phyloP scores from a whole-genome alignment of 2,329 filamentous ascomycete genomes.

The Phoma sp. region DNA sequence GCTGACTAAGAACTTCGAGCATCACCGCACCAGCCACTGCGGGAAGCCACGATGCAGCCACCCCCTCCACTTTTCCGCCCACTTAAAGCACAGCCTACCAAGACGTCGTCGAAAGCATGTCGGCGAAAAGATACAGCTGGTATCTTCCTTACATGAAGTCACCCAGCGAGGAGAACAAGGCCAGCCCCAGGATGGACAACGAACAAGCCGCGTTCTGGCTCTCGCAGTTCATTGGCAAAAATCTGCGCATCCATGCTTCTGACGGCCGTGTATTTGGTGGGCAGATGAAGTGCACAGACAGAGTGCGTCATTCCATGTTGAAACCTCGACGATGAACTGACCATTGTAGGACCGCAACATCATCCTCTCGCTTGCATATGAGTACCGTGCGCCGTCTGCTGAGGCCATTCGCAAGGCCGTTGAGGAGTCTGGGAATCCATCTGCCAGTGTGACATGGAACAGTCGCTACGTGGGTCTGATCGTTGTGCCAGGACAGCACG shows the following conservation, averaged over 20 bases:
- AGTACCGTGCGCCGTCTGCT: constrained; percentile 76
- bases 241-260: constrained; percentile 77
- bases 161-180: not conserved
- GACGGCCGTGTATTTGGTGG: constrained; percentile 91
- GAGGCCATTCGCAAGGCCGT: constrained; percentile 51
- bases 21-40: constrained; percentile 9
- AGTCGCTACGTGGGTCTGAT: constrained; percentile 88
- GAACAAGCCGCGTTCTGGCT: constrained; percentile 64
- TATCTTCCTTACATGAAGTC: constrained; percentile 26
- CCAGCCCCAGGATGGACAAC: constrained; percentile 53
- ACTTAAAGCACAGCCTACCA: constrained; percentile 18
- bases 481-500: constrained; percentile 84
- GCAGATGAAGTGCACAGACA: constrained; percentile 92
- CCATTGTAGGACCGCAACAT: constrained; percentile 78
- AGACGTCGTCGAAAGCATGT: constrained; percentile 10
- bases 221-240: constrained; percentile 74
- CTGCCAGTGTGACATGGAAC: constrained; percentile 70
- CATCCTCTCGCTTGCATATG: constrained; percentile 83
- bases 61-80: constrained; percentile 7
- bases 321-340: not conserved
- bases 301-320: constrained; percentile 60
- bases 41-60: constrained; percentile 12
- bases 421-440: constrained; percentile 50
- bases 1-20: constrained; percentile 12
- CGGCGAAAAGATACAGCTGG: constrained; percentile 26